Evolutionary conservation across 352 stramenopile genomes (phyloP).

Genomic region (Thalassiosira delicatula): DNA sequence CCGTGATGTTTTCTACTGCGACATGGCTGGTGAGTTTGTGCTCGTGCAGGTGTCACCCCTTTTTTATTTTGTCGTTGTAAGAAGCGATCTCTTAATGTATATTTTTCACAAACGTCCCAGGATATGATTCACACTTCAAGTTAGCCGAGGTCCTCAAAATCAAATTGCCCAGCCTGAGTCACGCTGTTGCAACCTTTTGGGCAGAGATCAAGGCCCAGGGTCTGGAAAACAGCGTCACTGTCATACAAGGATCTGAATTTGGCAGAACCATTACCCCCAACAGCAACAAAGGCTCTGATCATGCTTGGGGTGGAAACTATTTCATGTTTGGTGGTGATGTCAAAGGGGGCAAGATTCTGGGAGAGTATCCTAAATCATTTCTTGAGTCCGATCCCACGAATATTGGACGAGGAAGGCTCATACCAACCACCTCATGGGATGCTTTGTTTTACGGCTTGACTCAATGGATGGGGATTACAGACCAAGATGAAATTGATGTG

Average conservation of each 20-base stretch:
- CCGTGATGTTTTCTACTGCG: constrained; percentile 73
- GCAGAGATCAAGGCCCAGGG: constrained; percentile 64
- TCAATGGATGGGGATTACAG: constrained; percentile 71
- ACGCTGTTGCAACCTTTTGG: constrained; percentile 71
- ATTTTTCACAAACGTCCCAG: not conserved
- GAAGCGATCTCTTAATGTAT: not conserved
- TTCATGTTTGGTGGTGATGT: constrained; percentile 74
- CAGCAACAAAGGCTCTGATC: constrained; percentile 68
- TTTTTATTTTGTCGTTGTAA: not conserved
- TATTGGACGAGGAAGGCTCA: constrained; percentile 55
- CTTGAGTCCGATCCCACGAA: constrained; percentile 50
- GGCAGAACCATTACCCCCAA: constrained; percentile 78
- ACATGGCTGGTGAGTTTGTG: constrained; percentile 57
- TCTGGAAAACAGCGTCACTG: constrained; percentile 54
- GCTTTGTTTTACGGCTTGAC: constrained; percentile 49
- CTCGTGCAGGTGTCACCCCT: too few species aligned
- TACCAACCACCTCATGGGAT: constrained; percentile 71
- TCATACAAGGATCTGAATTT: constrained; percentile 76
- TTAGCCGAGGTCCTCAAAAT: constrained; percentile 53
- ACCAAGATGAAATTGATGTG: constrained; percentile 56
- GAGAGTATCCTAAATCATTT: constrained; percentile 74
- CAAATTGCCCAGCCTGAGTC: constrained; percentile 70
- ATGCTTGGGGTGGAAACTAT: constrained; percentile 69
- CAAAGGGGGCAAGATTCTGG: constrained; percentile 70
- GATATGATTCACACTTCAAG: constrained; percentile 82